Percentiles rank a stretch among this genome's conserved stretches.
Conservation (phyloP, 2,329 filamentous ascomycete species). For the Calonectria montana region DNA sequence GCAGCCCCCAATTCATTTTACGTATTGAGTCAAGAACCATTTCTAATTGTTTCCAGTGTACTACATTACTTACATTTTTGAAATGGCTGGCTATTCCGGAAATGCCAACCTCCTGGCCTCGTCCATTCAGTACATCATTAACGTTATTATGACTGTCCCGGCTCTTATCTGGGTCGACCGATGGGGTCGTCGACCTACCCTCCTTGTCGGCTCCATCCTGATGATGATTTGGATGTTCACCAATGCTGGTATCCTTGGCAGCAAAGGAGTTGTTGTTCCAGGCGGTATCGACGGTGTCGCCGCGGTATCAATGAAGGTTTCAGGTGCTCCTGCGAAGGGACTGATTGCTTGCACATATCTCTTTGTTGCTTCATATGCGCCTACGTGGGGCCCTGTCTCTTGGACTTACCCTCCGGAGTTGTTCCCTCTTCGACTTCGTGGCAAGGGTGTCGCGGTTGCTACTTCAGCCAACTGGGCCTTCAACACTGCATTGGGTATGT, state of each 20-base stretch:
- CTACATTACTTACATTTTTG: constrained; percentile 64
- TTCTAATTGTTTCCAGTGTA: constrained; percentile 57
- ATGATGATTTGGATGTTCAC: constrained; percentile 72
- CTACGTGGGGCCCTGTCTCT: constrained; percentile 60
- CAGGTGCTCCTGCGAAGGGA: constrained; percentile 62
- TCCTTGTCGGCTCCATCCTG: constrained; percentile 73
- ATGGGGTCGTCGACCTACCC: constrained; percentile 78
- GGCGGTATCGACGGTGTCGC: constrained; percentile 58
- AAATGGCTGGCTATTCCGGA: constrained; percentile 52
- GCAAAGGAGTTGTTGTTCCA: constrained; percentile 55
- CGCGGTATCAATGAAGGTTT: constrained; percentile 60
- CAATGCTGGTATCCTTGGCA: constrained; percentile 64
- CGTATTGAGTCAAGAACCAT: not conserved
- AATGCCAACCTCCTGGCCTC: constrained; percentile 66
- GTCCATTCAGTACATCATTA: constrained; percentile 75
- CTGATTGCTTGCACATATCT: constrained; percentile 76
- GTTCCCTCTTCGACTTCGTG: constrained; percentile 58
- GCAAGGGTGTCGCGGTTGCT: constrained; percentile 63
- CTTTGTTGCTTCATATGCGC: constrained; percentile 64
- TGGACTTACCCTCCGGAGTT: constrained; percentile 70
- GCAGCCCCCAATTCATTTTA: not conserved
- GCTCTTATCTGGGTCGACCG: constrained; percentile 80
- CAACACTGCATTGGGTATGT: constrained; percentile 51
- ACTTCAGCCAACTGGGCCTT: constrained; percentile 58
- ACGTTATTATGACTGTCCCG: constrained; percentile 82